Conservation (phyloP, 2,329 filamentous ascomycete species). For the Cladosporium velox region DNA sequence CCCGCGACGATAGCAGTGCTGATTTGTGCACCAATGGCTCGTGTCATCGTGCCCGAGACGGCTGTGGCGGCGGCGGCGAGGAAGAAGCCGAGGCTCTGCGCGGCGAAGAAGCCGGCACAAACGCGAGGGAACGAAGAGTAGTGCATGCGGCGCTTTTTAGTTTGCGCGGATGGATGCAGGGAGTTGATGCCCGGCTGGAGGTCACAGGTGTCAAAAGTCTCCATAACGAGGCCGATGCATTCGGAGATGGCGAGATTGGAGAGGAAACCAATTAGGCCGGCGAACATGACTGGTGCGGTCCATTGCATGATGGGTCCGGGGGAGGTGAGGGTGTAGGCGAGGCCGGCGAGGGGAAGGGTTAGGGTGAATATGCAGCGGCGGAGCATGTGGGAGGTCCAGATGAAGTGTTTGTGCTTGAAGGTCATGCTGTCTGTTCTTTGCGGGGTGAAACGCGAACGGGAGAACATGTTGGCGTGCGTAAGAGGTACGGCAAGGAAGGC, state of each 20-base stretch:
- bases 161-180: conserved; percentile 42
- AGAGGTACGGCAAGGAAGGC: conserved; percentile 71
- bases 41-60: conserved; percentile 67
- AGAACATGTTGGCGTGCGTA: conserved; percentile 70
- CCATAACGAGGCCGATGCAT: conserved; percentile 77
- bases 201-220: conserved; percentile 79
- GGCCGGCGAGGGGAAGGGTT: conserved; percentile 64
- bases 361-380: conserved; percentile 69
- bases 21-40: conserved; percentile 66
- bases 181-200: conserved; percentile 69
- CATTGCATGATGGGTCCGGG: conserved; percentile 50
- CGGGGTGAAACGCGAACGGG: conserved; percentile 61
- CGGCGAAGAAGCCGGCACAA: conserved; percentile 68
- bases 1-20: conserved; percentile 69
- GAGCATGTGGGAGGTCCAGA: conserved; percentile 72
- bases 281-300: conserved; percentile 63
- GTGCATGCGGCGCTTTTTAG: conserved; percentile 59
- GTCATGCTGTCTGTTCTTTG: conserved; percentile 68
- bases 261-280: conserved; percentile 67
- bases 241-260: conserved; percentile 74
- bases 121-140: conserved; percentile 77
- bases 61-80: conserved; percentile 69
- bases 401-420: conserved; percentile 62
- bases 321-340: conserved; percentile 68
- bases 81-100: conserved; percentile 69